These are phyloP conservation scores for Cercospora zeae-maydis DNA, from an alignment of 2,329 filamentous ascomycete genomes.

Conservation along the genomic window DNA sequence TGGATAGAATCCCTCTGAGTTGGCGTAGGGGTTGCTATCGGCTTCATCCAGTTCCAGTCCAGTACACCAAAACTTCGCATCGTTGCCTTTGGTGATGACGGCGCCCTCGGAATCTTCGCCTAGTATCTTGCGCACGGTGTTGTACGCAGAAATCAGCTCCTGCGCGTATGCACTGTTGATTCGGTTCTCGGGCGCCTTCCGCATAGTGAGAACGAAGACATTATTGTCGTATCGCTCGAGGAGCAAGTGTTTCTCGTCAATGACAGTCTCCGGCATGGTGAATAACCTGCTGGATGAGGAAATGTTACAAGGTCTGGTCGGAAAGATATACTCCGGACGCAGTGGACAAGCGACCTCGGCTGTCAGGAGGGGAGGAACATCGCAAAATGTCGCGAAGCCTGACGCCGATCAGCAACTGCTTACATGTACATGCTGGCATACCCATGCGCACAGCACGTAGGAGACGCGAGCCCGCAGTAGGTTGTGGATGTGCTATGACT, in stretches of 20 bases:
- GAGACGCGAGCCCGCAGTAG: background rate
- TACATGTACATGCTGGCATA: background rate
- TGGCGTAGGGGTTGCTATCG: conserved; percentile 36
- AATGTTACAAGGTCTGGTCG: background rate
- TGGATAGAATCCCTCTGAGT: conserved; percentile 38
- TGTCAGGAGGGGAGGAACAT: background rate
- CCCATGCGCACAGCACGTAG: background rate
- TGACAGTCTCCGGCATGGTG: conserved; percentile 30
- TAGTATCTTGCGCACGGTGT: conserved; percentile 47
- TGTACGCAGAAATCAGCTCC: conserved; percentile 52
- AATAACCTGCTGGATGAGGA: background rate
- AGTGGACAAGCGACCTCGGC: conserved; percentile 26
- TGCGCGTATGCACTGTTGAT: conserved; percentile 51
- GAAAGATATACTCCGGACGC: conserved; percentile 12
- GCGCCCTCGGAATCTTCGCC: conserved; percentile 50
- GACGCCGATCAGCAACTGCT: background rate
- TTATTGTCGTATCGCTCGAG: conserved; percentile 46
- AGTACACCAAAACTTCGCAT: conserved; percentile 53
- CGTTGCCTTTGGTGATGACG: conserved; percentile 52
- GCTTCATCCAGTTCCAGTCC: conserved; percentile 38
- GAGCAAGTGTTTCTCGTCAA: conserved; percentile 42
- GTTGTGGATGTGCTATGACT: background rate
- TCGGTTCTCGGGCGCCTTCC: conserved; percentile 54
- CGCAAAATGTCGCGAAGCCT: background rate
- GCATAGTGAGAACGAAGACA: conserved; percentile 54